These are phyloP conservation scores for Backusella psychrophila DNA, from an alignment of 192 early-diverging fungal species.

Conservation along the genomic window DNA sequence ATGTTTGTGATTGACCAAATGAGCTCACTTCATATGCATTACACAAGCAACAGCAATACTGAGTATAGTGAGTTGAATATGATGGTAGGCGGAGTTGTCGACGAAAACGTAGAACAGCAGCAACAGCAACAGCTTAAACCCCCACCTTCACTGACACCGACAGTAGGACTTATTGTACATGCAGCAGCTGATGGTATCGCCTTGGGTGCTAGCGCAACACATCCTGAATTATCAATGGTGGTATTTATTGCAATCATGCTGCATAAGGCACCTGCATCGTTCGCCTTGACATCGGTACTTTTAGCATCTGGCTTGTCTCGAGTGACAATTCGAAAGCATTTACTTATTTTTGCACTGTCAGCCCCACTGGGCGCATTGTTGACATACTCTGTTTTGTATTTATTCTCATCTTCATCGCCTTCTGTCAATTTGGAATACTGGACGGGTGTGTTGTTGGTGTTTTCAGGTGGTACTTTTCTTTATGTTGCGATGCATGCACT, in stretches of 20 bases:
- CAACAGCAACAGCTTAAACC: conserved; percentile 13
- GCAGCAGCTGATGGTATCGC: conserved; percentile 95
- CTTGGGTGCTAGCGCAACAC: conserved; percentile 80
- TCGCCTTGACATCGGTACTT: conserved; percentile 87
- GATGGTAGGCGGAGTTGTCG: background rate
- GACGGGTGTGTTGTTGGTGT: conserved; percentile 83
- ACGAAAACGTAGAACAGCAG: background rate
- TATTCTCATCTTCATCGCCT: conserved; percentile 35
- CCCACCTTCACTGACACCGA: conserved; percentile 44
- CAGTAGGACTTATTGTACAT: conserved; percentile 95
- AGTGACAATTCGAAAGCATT: conserved; percentile 67
- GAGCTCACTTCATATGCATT: conserved; percentile 39
- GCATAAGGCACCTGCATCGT: conserved; percentile 94
- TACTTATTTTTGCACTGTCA: conserved; percentile 77
- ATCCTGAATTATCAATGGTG: conserved; percentile 63
- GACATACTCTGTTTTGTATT: conserved; percentile 45
- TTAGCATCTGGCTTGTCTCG: conserved; percentile 69
- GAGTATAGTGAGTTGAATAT: background rate
- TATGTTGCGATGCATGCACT: conserved; percentile 87
- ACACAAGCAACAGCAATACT: background rate
- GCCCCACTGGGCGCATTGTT: conserved; percentile 81
- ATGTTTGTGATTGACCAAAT: conserved; percentile 90
- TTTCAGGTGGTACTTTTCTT: conserved; percentile 87
- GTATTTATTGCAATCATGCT: conserved; percentile 95
- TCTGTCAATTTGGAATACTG: conserved; percentile 56